Evolutionary conservation across 208 protist genomes (phyloP), one percentile per base, ranked within the genome.

Genomic region (Balamuthia mandrillaris): DNA sequence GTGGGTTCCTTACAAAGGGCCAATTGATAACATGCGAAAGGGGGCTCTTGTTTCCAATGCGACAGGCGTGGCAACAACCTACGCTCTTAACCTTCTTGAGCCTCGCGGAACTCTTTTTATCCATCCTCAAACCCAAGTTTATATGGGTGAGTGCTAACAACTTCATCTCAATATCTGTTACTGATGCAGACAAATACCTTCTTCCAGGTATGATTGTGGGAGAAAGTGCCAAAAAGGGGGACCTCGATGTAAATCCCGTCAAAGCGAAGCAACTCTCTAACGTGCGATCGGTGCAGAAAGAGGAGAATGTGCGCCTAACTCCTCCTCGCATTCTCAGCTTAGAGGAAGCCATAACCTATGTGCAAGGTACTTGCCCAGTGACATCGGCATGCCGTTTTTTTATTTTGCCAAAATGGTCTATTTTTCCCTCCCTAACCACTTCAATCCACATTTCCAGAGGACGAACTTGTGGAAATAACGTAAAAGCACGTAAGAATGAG

Each of bases 141-240:
- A 95, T 79, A 47, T 31, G n/a, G 87, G 87, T 75, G n/a, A 24
- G 49, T 56, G 49, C 49, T 56, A 56, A n/a, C 49, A 56, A 18
- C 49, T n/a, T 56, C 49, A 56, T n/a, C n/a, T n/a, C 18, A 56
- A n/a, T 56, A n/a, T 56, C 18, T 56, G 18, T 56, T 56, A 56
- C 18, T 24, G 18, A n/a, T 56, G 49, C 49, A 24, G 18, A 51
- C 18, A 31, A 58, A 77, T 12, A 58, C 52, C 37, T 79, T 84
- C 44, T 70, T 82, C 60, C 24, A 14, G 87, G 86, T 29, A 94
- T 94, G 93, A 91, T 95, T 58, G 87, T 95, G 31, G 93, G 93
- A 39, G 88, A 94, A 65, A 78, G 89, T 65, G 45, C 85, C 0
- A 86, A 87, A 49, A 37, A 78, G 10, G 52, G 78, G 27, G 92